Evolutionary conservation across 768 basidiomycete genomes (phyloP).

Genomic region (Cyclocybe cylindracea): DNA sequence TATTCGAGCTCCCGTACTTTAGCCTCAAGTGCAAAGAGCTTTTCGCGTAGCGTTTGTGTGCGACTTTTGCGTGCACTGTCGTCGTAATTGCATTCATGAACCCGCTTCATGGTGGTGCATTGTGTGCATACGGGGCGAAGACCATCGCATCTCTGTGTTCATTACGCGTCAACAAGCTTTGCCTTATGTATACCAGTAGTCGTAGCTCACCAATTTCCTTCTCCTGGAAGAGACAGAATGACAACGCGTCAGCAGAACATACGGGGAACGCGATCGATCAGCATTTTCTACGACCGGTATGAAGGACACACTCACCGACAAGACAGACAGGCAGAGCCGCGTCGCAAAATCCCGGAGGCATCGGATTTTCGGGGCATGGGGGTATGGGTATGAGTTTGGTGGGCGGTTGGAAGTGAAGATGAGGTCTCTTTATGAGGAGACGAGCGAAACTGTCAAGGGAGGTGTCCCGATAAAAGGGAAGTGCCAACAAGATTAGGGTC

Average conservation of each 20-base stretch:
- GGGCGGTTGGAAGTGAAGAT: background rate
- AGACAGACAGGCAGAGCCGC: slow-evolving; percentile 45
- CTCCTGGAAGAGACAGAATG: slow-evolving; percentile 27
- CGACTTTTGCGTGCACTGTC: slow-evolving; percentile 61
- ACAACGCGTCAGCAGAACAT: slow-evolving; percentile 1
- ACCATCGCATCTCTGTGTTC: slow-evolving; percentile 61
- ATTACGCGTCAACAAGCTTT: background rate
- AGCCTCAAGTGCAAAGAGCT: slow-evolving; percentile 52
- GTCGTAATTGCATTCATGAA: slow-evolving; percentile 57
- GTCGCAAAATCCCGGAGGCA: slow-evolving; percentile 27
- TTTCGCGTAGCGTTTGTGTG: slow-evolving; percentile 58
- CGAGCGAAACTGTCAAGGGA: background rate
- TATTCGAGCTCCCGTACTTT: slow-evolving; percentile 56
- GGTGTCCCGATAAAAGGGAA: background rate
- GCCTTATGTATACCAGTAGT: background rate
- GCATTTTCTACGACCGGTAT: background rate
- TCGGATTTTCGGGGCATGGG: slow-evolving; percentile 25
- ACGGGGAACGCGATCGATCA: background rate
- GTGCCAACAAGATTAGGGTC: slow-evolving; percentile 7
- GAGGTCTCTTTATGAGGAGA: background rate
- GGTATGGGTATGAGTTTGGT: background rate
- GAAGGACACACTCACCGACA: slow-evolving; percentile 36
- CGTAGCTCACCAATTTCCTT: slow-evolving; percentile 41
- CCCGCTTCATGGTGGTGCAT: slow-evolving; percentile 55
- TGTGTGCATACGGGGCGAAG: slow-evolving; percentile 55